These are phyloP conservation scores for Jasminum sambac DNA, from an alignment of 257 asterid genomes.

Conservation along the genomic window DNA sequence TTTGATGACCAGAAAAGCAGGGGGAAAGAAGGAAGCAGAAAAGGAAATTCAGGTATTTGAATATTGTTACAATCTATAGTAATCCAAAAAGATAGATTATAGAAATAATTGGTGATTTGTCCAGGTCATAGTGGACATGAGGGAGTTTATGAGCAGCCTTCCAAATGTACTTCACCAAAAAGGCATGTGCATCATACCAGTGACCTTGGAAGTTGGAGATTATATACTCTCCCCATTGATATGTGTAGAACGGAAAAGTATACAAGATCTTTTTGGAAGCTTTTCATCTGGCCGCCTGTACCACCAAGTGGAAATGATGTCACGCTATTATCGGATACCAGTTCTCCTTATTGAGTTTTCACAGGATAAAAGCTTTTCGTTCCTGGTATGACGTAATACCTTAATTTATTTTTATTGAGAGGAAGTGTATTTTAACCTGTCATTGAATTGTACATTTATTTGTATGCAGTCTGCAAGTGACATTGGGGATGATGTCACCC, in stretches of 20 bases:
- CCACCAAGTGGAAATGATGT: slow-evolving; percentile 98
- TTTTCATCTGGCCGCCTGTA: slow-evolving; percentile 93
- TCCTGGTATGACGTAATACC: slow-evolving; percentile 53
- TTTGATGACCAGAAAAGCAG: slow-evolving; percentile 80
- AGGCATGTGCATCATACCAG: slow-evolving; percentile 91
- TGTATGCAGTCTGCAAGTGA: slow-evolving; percentile 80
- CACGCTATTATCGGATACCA: slow-evolving; percentile 89
- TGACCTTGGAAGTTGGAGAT: slow-evolving; percentile 96
- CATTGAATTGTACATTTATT: slow-evolving; percentile 11
- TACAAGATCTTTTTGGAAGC: slow-evolving; percentile 90
- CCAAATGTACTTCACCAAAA: slow-evolving; percentile 95
- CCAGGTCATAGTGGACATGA: slow-evolving; percentile 98
- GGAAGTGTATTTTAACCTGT: slow-evolving; percentile 4
- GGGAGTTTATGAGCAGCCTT: slow-evolving; percentile 99
- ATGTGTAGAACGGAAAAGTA: slow-evolving; percentile 95
- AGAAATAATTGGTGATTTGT: slow-evolving; percentile 11
- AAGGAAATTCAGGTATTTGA: slow-evolving; percentile 77
- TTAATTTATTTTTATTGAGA: slow-evolving; percentile 14
- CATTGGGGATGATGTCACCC: slow-evolving; percentile 90
- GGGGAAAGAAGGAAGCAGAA: slow-evolving; percentile 82
- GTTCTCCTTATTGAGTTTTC: slow-evolving; percentile 97
- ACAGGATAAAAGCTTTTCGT: slow-evolving; percentile 96
- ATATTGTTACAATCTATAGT: slow-evolving; percentile 1
- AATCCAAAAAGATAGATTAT: slow-evolving; percentile 1
- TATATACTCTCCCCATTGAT: slow-evolving; percentile 90